These are phyloP conservation scores for Daldinia concentrica DNA, from an alignment of 495 filamentous ascomycete genomes.

Conservation along the genomic window DNA sequence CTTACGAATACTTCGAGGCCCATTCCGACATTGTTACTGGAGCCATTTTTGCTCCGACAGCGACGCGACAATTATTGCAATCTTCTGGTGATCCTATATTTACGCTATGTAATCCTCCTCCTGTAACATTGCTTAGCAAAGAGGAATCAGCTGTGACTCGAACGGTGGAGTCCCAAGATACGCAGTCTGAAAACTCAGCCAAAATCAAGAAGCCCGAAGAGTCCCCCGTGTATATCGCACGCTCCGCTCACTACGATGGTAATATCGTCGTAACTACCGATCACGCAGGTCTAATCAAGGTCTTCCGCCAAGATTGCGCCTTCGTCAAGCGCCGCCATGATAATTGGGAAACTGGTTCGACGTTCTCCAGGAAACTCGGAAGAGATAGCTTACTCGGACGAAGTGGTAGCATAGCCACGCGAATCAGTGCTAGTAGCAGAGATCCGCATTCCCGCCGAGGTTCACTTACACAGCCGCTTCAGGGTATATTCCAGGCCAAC, in stretches of 20 bases:
- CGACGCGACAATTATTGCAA: constrained; percentile 78
- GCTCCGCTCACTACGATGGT: constrained; percentile 79
- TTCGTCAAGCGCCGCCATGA: constrained; percentile 66
- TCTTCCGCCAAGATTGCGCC: constrained; percentile 95
- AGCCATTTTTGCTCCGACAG: constrained; percentile 82
- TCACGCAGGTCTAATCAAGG: constrained; percentile 86
- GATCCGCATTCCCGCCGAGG: constrained; percentile 63
- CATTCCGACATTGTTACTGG: constrained; percentile 89
- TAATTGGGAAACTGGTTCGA: constrained; percentile 74
- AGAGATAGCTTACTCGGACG: constrained; percentile 64
- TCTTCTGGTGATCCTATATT: constrained; percentile 91
- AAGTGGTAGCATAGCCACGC: constrained; percentile 67
- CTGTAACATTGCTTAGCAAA: constrained; percentile 81
- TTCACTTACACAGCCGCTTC: constrained; percentile 54
- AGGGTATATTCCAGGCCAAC: constrained; percentile 60
- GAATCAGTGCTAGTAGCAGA: constrained; percentile 61
- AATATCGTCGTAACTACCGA: constrained; percentile 95
- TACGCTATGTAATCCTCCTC: constrained; percentile 95
- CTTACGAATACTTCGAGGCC: constrained; percentile 88
- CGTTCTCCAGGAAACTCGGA: constrained; percentile 76
- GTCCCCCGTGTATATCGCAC: constrained; percentile 72
- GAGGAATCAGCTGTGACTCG: constrained; percentile 64
- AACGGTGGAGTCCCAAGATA: constrained; percentile 40
- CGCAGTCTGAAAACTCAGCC: constrained; percentile 49
- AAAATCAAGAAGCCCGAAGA: constrained; percentile 55